These are phyloP conservation scores for Articulospora tetracladia DNA, from an alignment of 495 filamentous ascomycete genomes.

Conservation along the genomic window DNA sequence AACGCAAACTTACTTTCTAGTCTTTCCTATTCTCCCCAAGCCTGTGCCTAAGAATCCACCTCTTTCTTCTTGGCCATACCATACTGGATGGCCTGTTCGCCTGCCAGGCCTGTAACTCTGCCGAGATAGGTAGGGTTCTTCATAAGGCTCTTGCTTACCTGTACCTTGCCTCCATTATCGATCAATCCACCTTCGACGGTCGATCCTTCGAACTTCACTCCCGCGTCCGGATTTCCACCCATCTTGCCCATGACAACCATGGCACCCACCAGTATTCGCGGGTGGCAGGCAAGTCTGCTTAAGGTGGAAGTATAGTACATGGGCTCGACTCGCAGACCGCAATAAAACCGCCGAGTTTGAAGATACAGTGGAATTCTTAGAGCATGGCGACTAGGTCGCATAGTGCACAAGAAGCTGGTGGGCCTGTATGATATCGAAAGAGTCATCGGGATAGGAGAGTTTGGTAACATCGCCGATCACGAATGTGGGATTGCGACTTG, in stretches of 20 bases:
- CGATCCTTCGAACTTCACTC: not conserved
- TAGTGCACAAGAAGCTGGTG: slow-evolving; percentile 54
- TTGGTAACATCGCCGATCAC: slow-evolving; percentile 2
- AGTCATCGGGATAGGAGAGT: slow-evolving; percentile 12
- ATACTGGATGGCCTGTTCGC: slow-evolving; percentile 8
- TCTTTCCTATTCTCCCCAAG: slow-evolving; percentile 9
- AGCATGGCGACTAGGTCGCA: slow-evolving; percentile 36
- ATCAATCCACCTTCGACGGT: slow-evolving; percentile 2
- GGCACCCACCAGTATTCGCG: slow-evolving; percentile 2
- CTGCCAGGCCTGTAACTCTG: not conserved
- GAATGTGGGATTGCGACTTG: slow-evolving; percentile 33
- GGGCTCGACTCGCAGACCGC: slow-evolving; percentile 41
- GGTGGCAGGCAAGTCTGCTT: not conserved
- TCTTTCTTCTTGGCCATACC: slow-evolving; percentile 12
- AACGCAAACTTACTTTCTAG: slow-evolving; percentile 6
- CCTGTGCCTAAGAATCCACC: slow-evolving; percentile 1
- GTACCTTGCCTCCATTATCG: not conserved
- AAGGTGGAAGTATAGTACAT: not conserved
- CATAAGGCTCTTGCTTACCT: not conserved
- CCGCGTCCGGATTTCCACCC: slow-evolving; percentile 2
- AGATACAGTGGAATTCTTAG: slow-evolving; percentile 44
- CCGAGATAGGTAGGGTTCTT: not conserved
- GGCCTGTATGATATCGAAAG: slow-evolving; percentile 53
- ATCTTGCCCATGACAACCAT: slow-evolving; percentile 2
- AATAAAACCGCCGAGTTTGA: slow-evolving; percentile 48